Evolutionary conservation across 108 stramenopile species (phyloP).

Genomic region (Chaetoceros muelleri): DNA sequence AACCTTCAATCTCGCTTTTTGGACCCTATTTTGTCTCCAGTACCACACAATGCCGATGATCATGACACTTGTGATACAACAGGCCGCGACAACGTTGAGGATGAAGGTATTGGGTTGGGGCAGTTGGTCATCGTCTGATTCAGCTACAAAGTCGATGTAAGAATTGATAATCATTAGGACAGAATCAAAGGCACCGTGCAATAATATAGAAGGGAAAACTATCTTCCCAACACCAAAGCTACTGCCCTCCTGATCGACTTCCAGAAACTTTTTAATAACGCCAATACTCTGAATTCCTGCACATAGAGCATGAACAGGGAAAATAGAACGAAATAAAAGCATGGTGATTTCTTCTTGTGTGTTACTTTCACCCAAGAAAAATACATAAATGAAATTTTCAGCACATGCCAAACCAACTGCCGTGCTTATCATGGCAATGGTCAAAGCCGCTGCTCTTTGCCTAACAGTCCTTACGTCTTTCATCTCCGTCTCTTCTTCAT

Average conservation of each 20-base stretch:
- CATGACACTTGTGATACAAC: conserved; percentile 49
- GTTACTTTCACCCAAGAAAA: conserved; percentile 37
- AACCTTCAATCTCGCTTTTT: conserved; percentile 38
- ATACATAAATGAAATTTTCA: conserved; percentile 84
- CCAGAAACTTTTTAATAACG: conserved; percentile 77
- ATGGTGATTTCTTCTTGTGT: conserved; percentile 58
- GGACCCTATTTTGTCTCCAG: conserved; percentile 37
- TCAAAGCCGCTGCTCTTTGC: conserved; percentile 82
- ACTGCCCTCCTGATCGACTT: conserved; percentile 33
- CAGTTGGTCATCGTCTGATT: conserved; percentile 42
- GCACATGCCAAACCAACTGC: conserved; percentile 84
- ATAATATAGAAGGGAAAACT: conserved; percentile 59
- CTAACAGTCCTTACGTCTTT: conserved; percentile 57
- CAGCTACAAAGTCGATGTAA: conserved; percentile 29
- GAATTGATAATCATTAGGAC: conserved; percentile 63
- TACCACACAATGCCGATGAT: conserved; percentile 55
- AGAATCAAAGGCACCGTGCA: conserved; percentile 83
- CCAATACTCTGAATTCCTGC: conserved; percentile 84
- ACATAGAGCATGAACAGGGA: conserved; percentile 75
- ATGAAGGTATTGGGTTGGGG: conserved; percentile 46
- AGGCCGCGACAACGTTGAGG: conserved; percentile 56
- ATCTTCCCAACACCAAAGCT: conserved; percentile 80
- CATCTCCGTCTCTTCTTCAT: conserved; percentile 43
- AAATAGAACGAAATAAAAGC: conserved; percentile 68
- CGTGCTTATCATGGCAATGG: conserved; percentile 79